Conservation (phyloP, 495 filamentous ascomycete species). For the Trichoderma asperelloides region DNA sequence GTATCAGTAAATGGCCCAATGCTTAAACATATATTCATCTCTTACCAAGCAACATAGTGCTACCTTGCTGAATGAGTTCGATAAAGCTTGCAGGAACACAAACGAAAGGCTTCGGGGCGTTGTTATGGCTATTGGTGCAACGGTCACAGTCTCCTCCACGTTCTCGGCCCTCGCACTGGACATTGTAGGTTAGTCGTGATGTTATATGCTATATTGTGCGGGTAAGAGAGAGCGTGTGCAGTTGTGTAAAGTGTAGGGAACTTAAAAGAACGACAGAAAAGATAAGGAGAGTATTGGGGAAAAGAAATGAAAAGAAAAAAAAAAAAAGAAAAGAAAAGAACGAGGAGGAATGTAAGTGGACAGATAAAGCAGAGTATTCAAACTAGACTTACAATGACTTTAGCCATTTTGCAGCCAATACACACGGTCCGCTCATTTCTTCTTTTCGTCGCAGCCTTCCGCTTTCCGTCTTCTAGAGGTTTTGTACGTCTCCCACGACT, state of each 20-base stretch:
- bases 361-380: no score
- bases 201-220: neutral
- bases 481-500: neutral
- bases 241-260: neutral
- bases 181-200: neutral
- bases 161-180: neutral
- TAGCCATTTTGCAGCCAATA: constrained; percentile 5
- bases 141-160: neutral
- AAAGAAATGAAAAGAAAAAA: no score
- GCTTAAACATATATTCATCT: neutral
- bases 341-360: neutral
- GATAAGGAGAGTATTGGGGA: no score
- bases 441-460: neutral
- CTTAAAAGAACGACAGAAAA: no score
- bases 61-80: neutral
- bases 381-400: neutral
- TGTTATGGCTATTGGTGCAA: neutral
- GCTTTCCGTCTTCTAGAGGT: neutral
- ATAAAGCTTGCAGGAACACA: neutral
- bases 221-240: neutral
- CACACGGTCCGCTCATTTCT: neutral
- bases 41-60: neutral
- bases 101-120: neutral
- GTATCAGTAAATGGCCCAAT: neutral
- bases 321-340: neutral